Conservation (phyloP, 2,329 filamentous ascomycete genomes). For the Phaeophleospora eucalypticola region DNA sequence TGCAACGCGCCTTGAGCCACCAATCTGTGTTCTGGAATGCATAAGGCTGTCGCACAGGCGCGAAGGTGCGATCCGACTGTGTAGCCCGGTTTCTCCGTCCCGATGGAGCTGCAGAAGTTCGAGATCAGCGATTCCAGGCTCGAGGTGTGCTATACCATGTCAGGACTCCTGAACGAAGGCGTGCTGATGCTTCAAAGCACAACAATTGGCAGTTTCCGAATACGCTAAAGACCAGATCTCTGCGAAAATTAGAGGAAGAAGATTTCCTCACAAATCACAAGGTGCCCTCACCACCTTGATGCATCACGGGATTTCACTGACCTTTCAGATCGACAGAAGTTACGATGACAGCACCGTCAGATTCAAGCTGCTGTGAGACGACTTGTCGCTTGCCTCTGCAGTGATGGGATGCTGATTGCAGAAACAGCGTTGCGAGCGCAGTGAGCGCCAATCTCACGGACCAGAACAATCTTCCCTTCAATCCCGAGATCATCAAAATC, state of each 20-base stretch:
- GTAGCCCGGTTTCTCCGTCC: constrained; percentile 5
- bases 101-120: constrained; percentile 28
- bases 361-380: constrained; percentile 33
- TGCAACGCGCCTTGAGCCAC: background rate
- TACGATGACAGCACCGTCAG: constrained; percentile 34
- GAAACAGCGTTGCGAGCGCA: constrained; percentile 22
- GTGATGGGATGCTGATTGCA: constrained; percentile 3
- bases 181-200: constrained; percentile 17
- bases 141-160: constrained; percentile 19
- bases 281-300: no score
- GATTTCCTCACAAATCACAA: constrained; percentile 34
- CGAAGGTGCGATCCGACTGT: constrained; percentile 7
- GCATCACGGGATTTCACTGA: no score
- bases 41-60: constrained; percentile 15
- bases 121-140: constrained; percentile 32
- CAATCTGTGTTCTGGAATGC: constrained; percentile 4
- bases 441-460: constrained; percentile 30
- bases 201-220: constrained; percentile 31
- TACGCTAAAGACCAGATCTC: constrained; percentile 26
- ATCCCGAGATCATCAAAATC: constrained; percentile 21
- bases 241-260: constrained; percentile 31
- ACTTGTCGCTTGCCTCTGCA: background rate
- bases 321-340: constrained; percentile 31
- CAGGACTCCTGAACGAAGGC: background rate
- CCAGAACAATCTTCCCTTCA: constrained; percentile 25